Evolutionary conservation across 768 basidiomycete species (phyloP), one percentile per base, ranked within the genome.

Genomic region (Clavulina sp.): DNA sequence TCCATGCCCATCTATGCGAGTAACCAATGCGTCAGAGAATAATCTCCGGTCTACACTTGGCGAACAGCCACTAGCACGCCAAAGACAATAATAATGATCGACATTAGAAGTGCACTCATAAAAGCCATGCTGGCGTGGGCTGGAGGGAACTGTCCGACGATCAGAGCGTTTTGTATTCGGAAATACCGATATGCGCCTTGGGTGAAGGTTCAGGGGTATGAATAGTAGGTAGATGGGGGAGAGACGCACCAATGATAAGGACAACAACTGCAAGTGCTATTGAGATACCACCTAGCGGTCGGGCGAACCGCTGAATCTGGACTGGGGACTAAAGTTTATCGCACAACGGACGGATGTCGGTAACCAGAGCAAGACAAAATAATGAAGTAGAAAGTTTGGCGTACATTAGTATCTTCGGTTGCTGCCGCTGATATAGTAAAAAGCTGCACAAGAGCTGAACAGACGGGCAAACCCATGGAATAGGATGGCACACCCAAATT

Each of bases 361-460:
- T n/a, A n/a, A n/a, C n/a, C n/a, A n/a, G n/a, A n/a, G n/a, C n/a
- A n/a, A n/a, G n/a, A n/a, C n/a, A n/a, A n/a, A n/a, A n/a, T n/a
- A n/a, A n/a, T n/a, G n/a, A n/a, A n/a, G n/a, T 34, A 16, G n/a
- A 40, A 38, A 24, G 46, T 38, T 48, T 38, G 46, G 56, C 21
- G 31, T 49, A 40, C 16, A 43, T 46, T 5, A 26, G 31, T 24
- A 18, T 49, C 36, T 26, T 54, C 23, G 13, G 54, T 40, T 57
- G 47, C 61, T 48, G 63, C 50, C 2, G 57, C 41, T 16, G 58
- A 58, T 16, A 72, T 59, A 4, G 69, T 65, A 57, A 78, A 74
- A 2, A 79, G 60, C 53, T 78, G 77, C 0, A 79, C 73, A 5
- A 77, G 66, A n/a, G 73, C 76, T 74, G 50, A n/a, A n/a, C n/a